A percentile compares a stretch with the other conserved stretches of the same genome.
phyloP scores from a whole-genome alignment of 148 eudicot species.

The Selenicereus undatus region DNA sequence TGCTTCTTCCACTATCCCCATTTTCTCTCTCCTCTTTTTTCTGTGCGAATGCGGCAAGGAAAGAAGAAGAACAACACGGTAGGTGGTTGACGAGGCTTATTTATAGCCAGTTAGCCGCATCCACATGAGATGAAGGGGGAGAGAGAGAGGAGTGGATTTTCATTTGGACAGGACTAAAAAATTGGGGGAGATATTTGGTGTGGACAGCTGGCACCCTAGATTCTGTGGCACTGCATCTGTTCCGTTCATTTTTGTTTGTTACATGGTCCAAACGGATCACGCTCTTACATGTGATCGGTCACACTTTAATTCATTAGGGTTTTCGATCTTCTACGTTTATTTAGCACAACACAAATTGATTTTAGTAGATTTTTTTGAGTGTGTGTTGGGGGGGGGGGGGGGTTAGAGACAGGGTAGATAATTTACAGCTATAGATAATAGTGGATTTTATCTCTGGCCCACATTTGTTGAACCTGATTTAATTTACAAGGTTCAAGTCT shows the following conservation, averaged over 20 bases:
- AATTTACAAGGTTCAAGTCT: no score
- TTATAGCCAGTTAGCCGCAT: conserved; percentile 30
- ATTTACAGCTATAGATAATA: neutral
- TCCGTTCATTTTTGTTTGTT: neutral
- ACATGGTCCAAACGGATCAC: neutral
- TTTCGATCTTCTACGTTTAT: neutral
- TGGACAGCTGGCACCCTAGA: neutral
- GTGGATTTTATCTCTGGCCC: no score
- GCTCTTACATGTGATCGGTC: neutral
- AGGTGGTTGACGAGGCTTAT: conserved; percentile 18
- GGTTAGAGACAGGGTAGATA: neutral
- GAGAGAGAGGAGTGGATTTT: neutral
- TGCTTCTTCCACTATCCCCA: conserved; percentile 82
- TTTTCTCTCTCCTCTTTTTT: conserved; percentile 6
- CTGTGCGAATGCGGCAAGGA: neutral
- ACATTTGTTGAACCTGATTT: no score
- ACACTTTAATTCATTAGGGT: neutral
- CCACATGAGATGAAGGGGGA: neutral
- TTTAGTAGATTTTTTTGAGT: no score
- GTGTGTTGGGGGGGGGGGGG: neutral
- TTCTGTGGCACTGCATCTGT: neutral
- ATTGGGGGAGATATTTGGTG: conserved; percentile 5
- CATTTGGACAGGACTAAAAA: neutral
- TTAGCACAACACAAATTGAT: no score
- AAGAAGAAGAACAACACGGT: neutral